phyloP scores from a whole-genome alignment of 805 yeast genomes.

The Wickerhamiella hasegawae region DNA sequence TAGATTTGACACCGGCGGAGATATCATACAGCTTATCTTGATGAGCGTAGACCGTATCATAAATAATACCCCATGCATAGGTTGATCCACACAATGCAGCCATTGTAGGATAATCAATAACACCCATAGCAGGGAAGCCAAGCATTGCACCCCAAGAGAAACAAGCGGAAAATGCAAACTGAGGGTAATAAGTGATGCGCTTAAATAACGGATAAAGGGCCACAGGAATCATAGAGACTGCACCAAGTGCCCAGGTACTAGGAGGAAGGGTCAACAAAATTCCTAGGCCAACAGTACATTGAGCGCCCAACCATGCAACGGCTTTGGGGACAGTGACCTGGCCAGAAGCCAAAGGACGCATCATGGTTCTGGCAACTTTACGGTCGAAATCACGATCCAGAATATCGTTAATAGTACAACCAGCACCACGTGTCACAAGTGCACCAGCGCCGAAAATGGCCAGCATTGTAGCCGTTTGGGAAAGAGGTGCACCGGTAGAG shows the following conservation, averaged over 20 bases:
- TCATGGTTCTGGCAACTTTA: slow-evolving; percentile 74
- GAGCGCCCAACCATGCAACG: slow-evolving; percentile 49
- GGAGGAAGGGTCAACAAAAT: slow-evolving; percentile 59
- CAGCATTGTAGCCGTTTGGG: slow-evolving; percentile 43
- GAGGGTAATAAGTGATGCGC: slow-evolving; percentile 92
- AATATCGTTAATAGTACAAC: slow-evolving; percentile 88
- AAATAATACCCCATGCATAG: slow-evolving; percentile 85
- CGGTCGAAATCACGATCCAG: slow-evolving; percentile 70
- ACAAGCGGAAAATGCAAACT: slow-evolving; percentile 59
- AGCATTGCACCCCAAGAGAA: slow-evolving; percentile 90
- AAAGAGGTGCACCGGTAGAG: slow-evolving; percentile 45
- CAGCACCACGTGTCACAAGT: slow-evolving; percentile 90
- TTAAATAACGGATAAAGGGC: slow-evolving; percentile 85
- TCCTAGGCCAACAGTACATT: slow-evolving; percentile 56
- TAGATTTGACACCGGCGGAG: slow-evolving; percentile 82
- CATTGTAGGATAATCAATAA: slow-evolving; percentile 63
- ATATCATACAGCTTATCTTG: slow-evolving; percentile 86
- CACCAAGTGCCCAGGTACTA: slow-evolving; percentile 71
- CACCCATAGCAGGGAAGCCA: slow-evolving; percentile 94
- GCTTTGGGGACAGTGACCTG: slow-evolving; percentile 62
- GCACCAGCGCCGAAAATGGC: slow-evolving; percentile 72
- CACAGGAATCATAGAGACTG: slow-evolving; percentile 63
- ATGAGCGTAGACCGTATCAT: slow-evolving; percentile 94
- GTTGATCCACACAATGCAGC: slow-evolving; percentile 61
- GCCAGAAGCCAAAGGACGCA: slow-evolving; percentile 87